Base-by-base conservation (phyloP, 345 rosid species). In the Zanthoxylum bungeanum region DNA sequence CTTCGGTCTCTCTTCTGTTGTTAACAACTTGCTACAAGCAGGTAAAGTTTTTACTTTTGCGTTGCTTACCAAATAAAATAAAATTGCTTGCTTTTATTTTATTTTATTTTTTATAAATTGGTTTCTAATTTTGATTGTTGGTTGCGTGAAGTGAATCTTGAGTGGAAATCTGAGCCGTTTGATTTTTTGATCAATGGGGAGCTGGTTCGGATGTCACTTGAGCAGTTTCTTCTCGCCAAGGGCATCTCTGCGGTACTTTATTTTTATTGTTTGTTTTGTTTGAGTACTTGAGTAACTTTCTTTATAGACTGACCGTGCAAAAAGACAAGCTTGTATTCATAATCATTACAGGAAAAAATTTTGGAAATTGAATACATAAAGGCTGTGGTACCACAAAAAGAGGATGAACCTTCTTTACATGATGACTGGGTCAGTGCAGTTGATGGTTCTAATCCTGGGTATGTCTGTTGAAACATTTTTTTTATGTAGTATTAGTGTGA, bases 401-500 rank as follows among this genome's bases (percentile, higher is more conserved):
- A 92, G 84, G 98, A 92, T 64, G 86, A 84, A 12, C 91, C 90
- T 53, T 91, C 86, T 28, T 85, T 85, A 33, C 98, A 95, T 85
- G 97, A 95, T 77, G 99, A 95, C 55, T 92, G 98, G 99, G 99
- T 95, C 65, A 92, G 96, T 77, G 93, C 98, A 4, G 92, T 91
- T 34, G 88, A 89, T 75, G 97, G 93, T 64, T 90, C 93, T 68
- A 81, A 77, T 79, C 77, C 90, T 64, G 75, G 85, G 98, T 95
- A 82, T 49, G 6, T 9, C 47, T 65, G 24, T 46, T 17, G 39
- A 64, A 44, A 0, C 22, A 3, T 27, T 28, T 17, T 69, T 34
- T 30, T 44, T 72, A 57, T 49, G 62, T 60, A 64, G 31, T 63
- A 19, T 42, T 5, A 30, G 60, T 52, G 9, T 34, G 44, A 34